Evolutionary conservation across 139 green algal species (phyloP).

Genomic region (Coelastrella sp.): DNA sequence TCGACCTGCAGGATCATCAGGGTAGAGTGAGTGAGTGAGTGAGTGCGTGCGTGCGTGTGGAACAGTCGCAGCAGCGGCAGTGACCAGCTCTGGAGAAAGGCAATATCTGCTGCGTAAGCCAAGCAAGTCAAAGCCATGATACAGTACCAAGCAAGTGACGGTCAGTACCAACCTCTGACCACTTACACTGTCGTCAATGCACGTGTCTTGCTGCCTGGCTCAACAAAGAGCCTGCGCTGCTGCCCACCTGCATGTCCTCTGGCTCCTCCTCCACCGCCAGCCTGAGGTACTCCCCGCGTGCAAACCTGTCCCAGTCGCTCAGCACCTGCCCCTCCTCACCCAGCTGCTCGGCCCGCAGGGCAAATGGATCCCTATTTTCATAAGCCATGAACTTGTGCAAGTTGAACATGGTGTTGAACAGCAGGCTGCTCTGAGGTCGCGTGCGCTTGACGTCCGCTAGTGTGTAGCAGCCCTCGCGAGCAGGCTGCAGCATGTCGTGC

Average conservation of each 20-base stretch:
- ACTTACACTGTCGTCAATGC: neutral
- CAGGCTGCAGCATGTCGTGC: constrained; percentile 93
- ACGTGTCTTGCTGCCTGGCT: neutral
- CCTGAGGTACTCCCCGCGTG: constrained; percentile 85
- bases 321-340: constrained; percentile 67
- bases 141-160: neutral
- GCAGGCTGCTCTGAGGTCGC: constrained; percentile 79
- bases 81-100: neutral
- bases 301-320: constrained; percentile 91
- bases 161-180: too few species aligned
- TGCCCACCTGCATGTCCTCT: constrained; percentile 63
- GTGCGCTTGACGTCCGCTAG: constrained; percentile 85
- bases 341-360: constrained; percentile 57
- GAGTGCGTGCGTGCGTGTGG: too few species aligned
- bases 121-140: too few species aligned
- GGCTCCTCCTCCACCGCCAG: constrained; percentile 92
- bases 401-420: constrained; percentile 99
- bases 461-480: constrained; percentile 64
- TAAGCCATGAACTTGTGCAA: constrained; percentile 99
- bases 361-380: constrained; percentile 87
- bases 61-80: too few species aligned
- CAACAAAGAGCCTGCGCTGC: neutral
- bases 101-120: too few species aligned
- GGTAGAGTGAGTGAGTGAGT: too few species aligned
- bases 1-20: constrained; percentile 22